phyloP scores from a whole-genome alignment of 225 moss, liverwort and hornwort genomes.

The Physcomitrium patens region DNA sequence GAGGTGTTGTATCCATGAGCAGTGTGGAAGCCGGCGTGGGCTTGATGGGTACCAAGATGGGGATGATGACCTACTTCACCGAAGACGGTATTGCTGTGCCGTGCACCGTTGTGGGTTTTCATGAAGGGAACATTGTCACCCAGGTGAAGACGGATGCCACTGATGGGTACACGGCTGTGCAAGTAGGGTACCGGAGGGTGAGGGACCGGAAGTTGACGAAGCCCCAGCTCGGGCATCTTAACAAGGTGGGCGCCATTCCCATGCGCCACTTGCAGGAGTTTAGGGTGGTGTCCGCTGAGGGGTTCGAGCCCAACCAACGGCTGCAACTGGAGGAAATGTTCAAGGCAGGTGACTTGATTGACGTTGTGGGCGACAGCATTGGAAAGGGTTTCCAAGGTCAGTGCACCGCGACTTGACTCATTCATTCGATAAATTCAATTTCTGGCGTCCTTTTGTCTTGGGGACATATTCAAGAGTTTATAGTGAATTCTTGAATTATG shows the following conservation, averaged over 20 bases:
- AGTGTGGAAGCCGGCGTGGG: conserved; percentile 80
- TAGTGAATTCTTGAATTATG: no score
- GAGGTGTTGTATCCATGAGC: conserved; percentile 69
- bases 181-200: conserved; percentile 85
- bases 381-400: conserved; percentile 82
- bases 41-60: conserved; percentile 96
- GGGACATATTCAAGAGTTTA: no score
- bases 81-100: conserved; percentile 67
- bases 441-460: no score
- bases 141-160: conserved; percentile 83
- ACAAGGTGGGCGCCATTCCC: conserved; percentile 70
- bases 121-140: conserved; percentile 88
- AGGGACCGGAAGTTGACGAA: conserved; percentile 84
- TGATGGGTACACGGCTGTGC: conserved; percentile 80
- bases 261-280: conserved; percentile 97
- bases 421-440: background rate
- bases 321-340: conserved; percentile 76
- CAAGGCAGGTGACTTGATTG: conserved; percentile 85
- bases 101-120: conserved; percentile 89
- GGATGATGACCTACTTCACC: conserved; percentile 89
- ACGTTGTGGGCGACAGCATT: conserved; percentile 83
- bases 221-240: conserved; percentile 80
- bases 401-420: background rate
- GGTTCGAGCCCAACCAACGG: conserved; percentile 66
- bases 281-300: conserved; percentile 58